Percentiles rank a stretch among this genome's conserved stretches.
Conservation (phyloP, 2,329 filamentous ascomycete species). For the Lasiodiplodia sp. region DNA sequence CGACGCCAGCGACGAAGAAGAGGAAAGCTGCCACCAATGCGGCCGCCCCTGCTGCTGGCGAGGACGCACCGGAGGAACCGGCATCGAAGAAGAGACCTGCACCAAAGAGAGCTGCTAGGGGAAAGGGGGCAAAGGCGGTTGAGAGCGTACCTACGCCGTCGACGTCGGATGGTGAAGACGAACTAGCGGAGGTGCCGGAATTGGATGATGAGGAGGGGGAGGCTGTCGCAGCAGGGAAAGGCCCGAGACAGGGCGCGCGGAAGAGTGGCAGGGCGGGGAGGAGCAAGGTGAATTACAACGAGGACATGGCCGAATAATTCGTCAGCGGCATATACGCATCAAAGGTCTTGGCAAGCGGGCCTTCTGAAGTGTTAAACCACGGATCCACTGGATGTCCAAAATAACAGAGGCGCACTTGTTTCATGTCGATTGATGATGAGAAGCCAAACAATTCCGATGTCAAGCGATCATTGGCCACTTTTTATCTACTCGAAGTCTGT, state of each 20-base stretch:
- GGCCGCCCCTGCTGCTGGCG: neutral
- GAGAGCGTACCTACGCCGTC: constrained; percentile 54
- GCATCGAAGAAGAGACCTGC: constrained; percentile 37
- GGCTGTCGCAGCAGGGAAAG: neutral
- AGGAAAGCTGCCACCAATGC: constrained; percentile 39
- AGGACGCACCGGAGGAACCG: neutral
- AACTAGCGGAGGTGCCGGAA: constrained; percentile 47
- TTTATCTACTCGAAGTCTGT: too few relatives aligned
- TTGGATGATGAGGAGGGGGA: constrained; percentile 44
- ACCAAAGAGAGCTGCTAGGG: constrained; percentile 43
- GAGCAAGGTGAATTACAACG: constrained; percentile 44
- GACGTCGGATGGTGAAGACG: constrained; percentile 32
- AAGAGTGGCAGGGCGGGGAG: constrained; percentile 29
- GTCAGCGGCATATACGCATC: neutral
- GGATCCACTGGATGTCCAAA: too few relatives aligned
- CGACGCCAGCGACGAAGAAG: constrained; percentile 42
- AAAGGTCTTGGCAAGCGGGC: neutral
- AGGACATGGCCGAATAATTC: constrained; percentile 40
- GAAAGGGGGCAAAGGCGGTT: constrained; percentile 32
- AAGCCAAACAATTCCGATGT: too few relatives aligned
- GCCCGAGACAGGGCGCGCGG: constrained; percentile 26
- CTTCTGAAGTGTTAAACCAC: neutral
- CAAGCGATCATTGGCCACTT: too few relatives aligned
- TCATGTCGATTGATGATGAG: too few relatives aligned
- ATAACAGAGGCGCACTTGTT: too few relatives aligned